Conservation (phyloP, 306 rosid genomes). For the Quercus aquifolioides region DNA sequence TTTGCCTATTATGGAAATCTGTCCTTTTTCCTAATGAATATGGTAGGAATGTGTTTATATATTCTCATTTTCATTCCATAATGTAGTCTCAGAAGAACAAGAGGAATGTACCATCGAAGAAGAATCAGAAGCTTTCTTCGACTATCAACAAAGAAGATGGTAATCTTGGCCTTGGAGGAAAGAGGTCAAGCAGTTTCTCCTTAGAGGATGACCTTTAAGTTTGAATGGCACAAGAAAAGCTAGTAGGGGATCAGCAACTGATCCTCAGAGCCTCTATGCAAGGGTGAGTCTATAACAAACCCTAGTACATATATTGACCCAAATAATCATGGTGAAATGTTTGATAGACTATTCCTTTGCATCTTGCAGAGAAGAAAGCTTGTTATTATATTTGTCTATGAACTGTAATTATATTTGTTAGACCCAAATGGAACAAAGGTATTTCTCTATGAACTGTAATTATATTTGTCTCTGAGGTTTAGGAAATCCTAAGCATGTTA, state of each 20-base stretch:
- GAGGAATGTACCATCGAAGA: slow-evolving; percentile 42
- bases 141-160: slow-evolving; percentile 37
- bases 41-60: background rate
- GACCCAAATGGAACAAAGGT: slow-evolving; percentile 98
- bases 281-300: slow-evolving; percentile 45
- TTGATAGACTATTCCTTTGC: slow-evolving; percentile 9
- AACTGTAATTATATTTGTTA: too few relatives aligned
- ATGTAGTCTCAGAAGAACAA: slow-evolving; percentile 29
- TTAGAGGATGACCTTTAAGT: slow-evolving; percentile 58
- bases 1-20: background rate
- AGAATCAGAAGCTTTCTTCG: slow-evolving; percentile 28
- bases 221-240: slow-evolving; percentile 51
- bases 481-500: slow-evolving; percentile 10
- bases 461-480: background rate
- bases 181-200: slow-evolving; percentile 55
- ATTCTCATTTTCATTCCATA: background rate
- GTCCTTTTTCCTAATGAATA: background rate
- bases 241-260: slow-evolving; percentile 62
- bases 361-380: slow-evolving; percentile 78
- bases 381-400: too few relatives aligned
- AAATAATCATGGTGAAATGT: too few relatives aligned
- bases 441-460: slow-evolving; percentile 10
- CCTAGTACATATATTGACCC: background rate
- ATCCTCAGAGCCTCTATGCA: slow-evolving; percentile 83
- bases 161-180: slow-evolving; percentile 34